A percentile compares a stretch with the other conserved stretches of the same genome.
Evolutionary conservation across 495 filamentous ascomycete genomes (phyloP).

Genomic region (Penicillium mononematosum): DNA sequence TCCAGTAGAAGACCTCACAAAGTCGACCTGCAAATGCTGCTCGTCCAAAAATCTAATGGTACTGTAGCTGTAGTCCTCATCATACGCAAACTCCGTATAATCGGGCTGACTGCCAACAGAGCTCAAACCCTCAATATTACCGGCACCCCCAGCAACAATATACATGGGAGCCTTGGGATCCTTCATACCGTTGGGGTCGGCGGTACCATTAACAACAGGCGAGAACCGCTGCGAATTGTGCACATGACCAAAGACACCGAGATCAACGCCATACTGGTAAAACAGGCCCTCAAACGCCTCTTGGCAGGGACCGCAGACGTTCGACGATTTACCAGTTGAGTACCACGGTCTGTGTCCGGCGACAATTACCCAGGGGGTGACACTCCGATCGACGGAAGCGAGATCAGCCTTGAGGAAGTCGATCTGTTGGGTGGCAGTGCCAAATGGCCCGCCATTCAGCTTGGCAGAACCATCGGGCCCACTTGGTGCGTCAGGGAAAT

Average conservation of each 20-base stretch:
- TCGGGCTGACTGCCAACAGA: constrained; percentile 39
- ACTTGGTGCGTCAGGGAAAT: constrained; percentile 45
- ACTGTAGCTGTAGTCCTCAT: constrained; percentile 54
- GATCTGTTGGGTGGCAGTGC: constrained; percentile 34
- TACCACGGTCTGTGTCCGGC: constrained; percentile 65
- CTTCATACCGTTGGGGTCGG: constrained; percentile 47
- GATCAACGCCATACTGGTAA: constrained; percentile 59
- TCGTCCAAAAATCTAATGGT: constrained; percentile 35
- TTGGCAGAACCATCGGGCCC: constrained; percentile 47
- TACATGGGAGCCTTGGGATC: constrained; percentile 58
- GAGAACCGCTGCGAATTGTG: constrained; percentile 55
- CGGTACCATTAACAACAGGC: constrained; percentile 43
- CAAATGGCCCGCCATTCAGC: constrained; percentile 53
- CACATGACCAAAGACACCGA: constrained; percentile 61
- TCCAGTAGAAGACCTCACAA: constrained; percentile 50
- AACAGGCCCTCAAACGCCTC: constrained; percentile 57
- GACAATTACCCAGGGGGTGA: constrained; percentile 58
- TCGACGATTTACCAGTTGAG: constrained; percentile 31
- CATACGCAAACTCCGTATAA: constrained; percentile 55
- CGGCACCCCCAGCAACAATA: constrained; percentile 49
- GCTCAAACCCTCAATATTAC: constrained; percentile 47
- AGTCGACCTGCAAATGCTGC: constrained; percentile 39
- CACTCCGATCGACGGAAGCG: constrained; percentile 46
- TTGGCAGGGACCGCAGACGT: constrained; percentile 52
- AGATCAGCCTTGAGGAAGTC: constrained; percentile 50